Base-by-base conservation (phyloP, 2,329 filamentous ascomycete genomes). In the Fusarium virguliforme region DNA sequence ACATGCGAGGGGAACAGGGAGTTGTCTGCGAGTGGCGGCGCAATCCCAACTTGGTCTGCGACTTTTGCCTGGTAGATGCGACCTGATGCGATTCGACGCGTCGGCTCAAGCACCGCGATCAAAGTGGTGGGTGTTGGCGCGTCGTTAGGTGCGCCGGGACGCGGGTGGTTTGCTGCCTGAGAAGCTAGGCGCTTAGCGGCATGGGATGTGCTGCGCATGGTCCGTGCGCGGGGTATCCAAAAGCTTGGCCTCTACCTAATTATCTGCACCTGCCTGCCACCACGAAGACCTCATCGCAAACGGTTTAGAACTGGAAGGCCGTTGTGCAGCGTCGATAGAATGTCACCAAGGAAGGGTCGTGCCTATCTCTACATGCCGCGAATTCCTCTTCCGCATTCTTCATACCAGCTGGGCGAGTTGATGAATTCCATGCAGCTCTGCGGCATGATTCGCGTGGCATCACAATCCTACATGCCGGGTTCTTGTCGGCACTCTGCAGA, bases 1-100 rank as follows among this genome's bases (percentile, higher is more conserved):
- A 78, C 79, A 81, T 81, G 74, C 68, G 76, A 74, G 60, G 54
- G 46, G 58, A 64, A 68, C 64, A 70, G 65, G 60, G 64, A 70
- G 68, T 75, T 72, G 72, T 66, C 71, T 71, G 70, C 70, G 64
- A 70, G 70, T 67, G 60, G 64, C 64, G 59, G 65, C 67, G 62
- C 77, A 75, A 70, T 65, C 69, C 74, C 72, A 65, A 64, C 65
- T 68, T 60, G 58, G 62, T 60, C 69, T 71, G 67, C 67, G 60
- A 56, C 60, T 61, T 70, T 60, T 55, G 64, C 43, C 66, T 72
- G 43, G 62, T 62, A 51, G 57, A 67, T 76, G 74, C 73, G 73
- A 75, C 60, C 53, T 63, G 64, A 71, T 77, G 74, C 75, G 71
- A 74, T 73, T 67, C 64, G 70, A 76, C 74, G 75, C 75, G 75